A percentile compares a stretch with the other conserved stretches of the same genome.
These are phyloP conservation scores for Hanseniaspora guilliermondii DNA, from an alignment of 805 yeast genomes.

Conservation along the genomic window DNA sequence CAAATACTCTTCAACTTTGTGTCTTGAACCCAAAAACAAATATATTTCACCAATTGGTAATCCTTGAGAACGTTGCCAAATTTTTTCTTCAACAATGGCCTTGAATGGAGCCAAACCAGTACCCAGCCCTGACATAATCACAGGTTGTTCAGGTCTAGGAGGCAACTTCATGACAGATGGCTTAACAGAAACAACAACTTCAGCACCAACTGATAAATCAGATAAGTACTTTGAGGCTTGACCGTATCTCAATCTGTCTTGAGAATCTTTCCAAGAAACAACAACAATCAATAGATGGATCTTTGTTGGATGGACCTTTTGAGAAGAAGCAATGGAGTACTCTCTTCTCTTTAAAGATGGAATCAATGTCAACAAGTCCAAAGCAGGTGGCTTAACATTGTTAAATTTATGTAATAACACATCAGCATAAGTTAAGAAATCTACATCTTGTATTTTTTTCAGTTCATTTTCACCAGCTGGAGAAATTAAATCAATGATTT, in stretches of 20 bases:
- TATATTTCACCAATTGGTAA: conserved; percentile 76
- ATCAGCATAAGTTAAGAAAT: conserved; percentile 69
- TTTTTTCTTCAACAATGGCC: conserved; percentile 90
- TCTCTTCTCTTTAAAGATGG: conserved; percentile 92
- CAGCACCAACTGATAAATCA: conserved; percentile 66
- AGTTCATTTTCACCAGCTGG: conserved; percentile 75
- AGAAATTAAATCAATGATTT: conserved; percentile 51
- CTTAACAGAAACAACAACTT: conserved; percentile 84
- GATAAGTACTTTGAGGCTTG: conserved; percentile 88
- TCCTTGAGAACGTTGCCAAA: conserved; percentile 86
- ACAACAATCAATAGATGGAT: conserved; percentile 87
- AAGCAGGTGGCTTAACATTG: conserved; percentile 66
- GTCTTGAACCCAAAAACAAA: conserved; percentile 87
- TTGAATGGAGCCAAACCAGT: conserved; percentile 97
- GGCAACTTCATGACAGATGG: conserved; percentile 97
- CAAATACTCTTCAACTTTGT: conserved; percentile 84
- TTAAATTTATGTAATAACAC: conserved; percentile 56
- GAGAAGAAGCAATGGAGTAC: conserved; percentile 94
- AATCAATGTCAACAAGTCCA: conserved; percentile 57
- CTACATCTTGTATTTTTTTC: conserved; percentile 74
- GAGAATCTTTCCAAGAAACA: conserved; percentile 85
- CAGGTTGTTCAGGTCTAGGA: conserved; percentile 72
- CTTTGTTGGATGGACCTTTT: conserved; percentile 78
- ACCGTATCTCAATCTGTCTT: conserved; percentile 78
- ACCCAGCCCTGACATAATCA: conserved; percentile 94